Evolutionary conservation across 306 rosid genomes (phyloP).

Genomic region (Quercus variabilis): DNA sequence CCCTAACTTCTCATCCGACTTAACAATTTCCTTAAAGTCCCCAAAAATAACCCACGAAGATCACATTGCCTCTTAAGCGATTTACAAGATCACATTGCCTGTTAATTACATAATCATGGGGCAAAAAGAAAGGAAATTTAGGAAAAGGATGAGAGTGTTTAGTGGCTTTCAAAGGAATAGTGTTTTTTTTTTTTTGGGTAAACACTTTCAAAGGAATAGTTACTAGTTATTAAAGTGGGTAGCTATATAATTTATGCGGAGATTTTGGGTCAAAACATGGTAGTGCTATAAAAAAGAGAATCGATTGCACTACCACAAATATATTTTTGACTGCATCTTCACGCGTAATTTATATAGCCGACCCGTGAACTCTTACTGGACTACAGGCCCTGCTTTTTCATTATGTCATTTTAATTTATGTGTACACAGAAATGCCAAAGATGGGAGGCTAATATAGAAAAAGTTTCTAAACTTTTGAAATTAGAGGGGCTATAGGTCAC

Average conservation of each 20-base stretch:
- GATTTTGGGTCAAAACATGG: background rate
- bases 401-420: too few relatives aligned
- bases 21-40: too few relatives aligned
- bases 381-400: background rate
- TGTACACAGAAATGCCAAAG: background rate
- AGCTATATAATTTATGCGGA: background rate
- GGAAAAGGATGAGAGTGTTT: background rate
- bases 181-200: too few relatives aligned
- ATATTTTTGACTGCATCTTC: background rate
- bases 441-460: background rate
- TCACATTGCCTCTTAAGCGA: too few relatives aligned
- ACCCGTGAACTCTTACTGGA: background rate
- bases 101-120: background rate
- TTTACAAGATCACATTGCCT: too few relatives aligned
- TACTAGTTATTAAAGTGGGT: background rate
- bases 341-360: background rate
- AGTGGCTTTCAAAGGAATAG: background rate
- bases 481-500: too few relatives aligned
- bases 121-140: background rate
- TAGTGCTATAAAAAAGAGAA: background rate
- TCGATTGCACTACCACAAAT: background rate
- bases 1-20: too few relatives aligned
- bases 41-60: too few relatives aligned
- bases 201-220: background rate
- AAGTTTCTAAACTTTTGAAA: too few relatives aligned